Evolutionary conservation across 768 basidiomycete species (phyloP).

Genomic region (Boletellus ananiceps): DNA sequence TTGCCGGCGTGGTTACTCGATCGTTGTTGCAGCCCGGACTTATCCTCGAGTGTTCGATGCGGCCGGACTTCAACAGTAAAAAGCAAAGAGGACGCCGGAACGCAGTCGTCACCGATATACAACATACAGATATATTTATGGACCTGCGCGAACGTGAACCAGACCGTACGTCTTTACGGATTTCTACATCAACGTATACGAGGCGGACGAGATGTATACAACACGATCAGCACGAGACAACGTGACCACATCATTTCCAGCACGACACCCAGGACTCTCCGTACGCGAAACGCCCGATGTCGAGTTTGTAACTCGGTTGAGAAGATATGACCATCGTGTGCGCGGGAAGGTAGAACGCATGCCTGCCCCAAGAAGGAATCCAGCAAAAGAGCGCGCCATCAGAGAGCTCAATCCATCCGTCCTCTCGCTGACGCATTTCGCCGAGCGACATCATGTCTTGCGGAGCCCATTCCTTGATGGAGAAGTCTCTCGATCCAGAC

Average conservation of each 20-base stretch:
- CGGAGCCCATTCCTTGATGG: conserved; percentile 10
- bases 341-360: conserved; percentile 14
- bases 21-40: no score
- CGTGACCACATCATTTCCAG: conserved; percentile 10
- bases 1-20: neutral
- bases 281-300: conserved; percentile 6
- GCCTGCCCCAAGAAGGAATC: conserved; percentile 18
- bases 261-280: conserved; percentile 19
- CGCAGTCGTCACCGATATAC: no score
- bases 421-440: conserved; percentile 7
- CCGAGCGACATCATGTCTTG: neutral
- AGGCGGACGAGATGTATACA: no score
- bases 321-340: conserved; percentile 16
- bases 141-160: no score
- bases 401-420: conserved; percentile 17
- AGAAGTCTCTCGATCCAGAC: conserved; percentile 15
- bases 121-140: no score
- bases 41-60: no score
- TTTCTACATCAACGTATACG: no score
- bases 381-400: conserved; percentile 10
- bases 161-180: no score
- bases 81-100: no score
- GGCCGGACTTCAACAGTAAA: no score
- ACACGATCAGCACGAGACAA: no score
- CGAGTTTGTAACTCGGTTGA: conserved; percentile 8